Evolutionary conservation across 1,139 yeast species (phyloP), one percentile per base, ranked within the genome.

Genomic region (Fermentozyma sake): DNA sequence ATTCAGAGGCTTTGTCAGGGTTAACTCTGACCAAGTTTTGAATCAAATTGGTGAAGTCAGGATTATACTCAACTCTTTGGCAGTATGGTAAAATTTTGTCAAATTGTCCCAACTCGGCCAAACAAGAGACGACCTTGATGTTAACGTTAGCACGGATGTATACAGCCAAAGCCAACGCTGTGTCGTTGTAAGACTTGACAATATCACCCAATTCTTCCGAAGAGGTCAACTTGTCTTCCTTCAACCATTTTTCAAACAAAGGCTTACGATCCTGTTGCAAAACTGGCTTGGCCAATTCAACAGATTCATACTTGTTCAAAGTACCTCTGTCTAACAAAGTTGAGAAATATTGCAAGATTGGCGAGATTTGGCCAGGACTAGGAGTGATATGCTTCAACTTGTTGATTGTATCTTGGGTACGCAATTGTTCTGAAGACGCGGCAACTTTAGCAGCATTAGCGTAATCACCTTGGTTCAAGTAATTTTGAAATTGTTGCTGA

Each of bases 1-100:
- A 91, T 58, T 91, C 98, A 31, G 96, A 85, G 16, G 96, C 98
- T 58, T 86, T 86, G 50, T 93, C 99, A n/a, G 98, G 96, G 52
- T 84, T 87, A 24, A 84, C 79, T 56, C 96, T 78, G 27, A 91
- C 79, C 50, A 93, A 76, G 58, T 86, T 85, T 55, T 94, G 96
- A 47, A 93, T 76, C 61, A 93, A 72, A 38, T 85, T 83, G 28
- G 94, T 76, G 58, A 79, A 93, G 59, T 93, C 95, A 33, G 99
- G 97, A 44, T 76, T 75, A 61, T 81, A 91, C 38, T 79, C 79
- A 34, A 82, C 94, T 63, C 86, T 85, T 58, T 84, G 82, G 58
- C 96, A 83, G 61, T 85, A 93, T 31, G 98, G 96, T 46, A 87
- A 61, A 41, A 93, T 91, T 66, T 89, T 91, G 56, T 89, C 98